Evolutionary conservation across 2,329 filamentous ascomycete species (phyloP), one percentile per base, ranked within the genome.

Genomic region (Colletotrichum gigasporum): DNA sequence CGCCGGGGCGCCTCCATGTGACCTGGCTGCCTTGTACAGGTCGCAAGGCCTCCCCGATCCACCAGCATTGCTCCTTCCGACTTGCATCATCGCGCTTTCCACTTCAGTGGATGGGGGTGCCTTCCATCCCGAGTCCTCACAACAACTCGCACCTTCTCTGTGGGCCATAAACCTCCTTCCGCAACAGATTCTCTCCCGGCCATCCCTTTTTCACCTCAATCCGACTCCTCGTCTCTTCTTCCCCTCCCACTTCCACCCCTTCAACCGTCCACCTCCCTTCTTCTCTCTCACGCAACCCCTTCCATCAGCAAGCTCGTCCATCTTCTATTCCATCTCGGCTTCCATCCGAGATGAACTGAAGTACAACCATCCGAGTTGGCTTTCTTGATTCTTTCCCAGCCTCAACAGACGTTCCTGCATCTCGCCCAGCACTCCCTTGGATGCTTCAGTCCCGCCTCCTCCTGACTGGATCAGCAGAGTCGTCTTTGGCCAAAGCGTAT

Each of bases 401-500:
- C 59, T 60, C 45, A 52, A 18, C 35, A 44, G 35, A 22, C 35
- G 28, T 59, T 59, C 35, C 34, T 52, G 34, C 50, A 61, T 51
- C 34, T 16, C 30, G 10, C 35, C 47, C 24, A 39, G 30, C 39
- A 30, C 30, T 26, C 34, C 42, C 35, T 61, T 50, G 51, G 52
- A 54, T 60, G 47, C 47, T 45, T 39, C 45, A 12, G 53, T 48
- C 42, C 28, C 34, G 4, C 18, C 41, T 53, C 37, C 47, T 45
- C 30, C 55, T 35, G 41, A 48, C 56, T 42, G 61, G 28, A 61
- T 39, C 61, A 60, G 53, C 35, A 52, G 44, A 56, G 35, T 57
- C 58, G 42, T 51, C 30, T 48, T 63, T 65, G 42, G 63, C 24
- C 42, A 56, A 56, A 48, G 52, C 63, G 24, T 51, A 61, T 65